Percentiles rank a stretch among this genome's conserved stretches.
Conservation (phyloP, 2,329 filamentous ascomycete species). For the Hirsutella thompsonii region DNA sequence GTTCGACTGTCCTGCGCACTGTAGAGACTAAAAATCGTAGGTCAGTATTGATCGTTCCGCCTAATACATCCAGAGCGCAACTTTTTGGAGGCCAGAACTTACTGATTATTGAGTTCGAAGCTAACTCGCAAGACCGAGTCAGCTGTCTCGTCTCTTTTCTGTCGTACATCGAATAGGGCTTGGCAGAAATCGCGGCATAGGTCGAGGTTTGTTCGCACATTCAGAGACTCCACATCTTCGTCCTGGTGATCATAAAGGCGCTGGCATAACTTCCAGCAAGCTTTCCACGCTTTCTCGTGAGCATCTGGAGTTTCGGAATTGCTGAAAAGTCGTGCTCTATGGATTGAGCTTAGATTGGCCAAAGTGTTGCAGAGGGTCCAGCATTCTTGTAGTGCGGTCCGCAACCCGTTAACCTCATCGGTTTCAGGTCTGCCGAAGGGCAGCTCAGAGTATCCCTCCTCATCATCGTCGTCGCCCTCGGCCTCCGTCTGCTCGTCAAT, state of each 20-base stretch:
- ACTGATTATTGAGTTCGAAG: constrained; percentile 92
- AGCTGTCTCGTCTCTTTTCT: constrained; percentile 61
- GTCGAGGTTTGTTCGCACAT: constrained; percentile 65
- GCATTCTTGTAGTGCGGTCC: constrained; percentile 69
- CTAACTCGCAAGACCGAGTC: constrained; percentile 86
- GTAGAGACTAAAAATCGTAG: constrained; percentile 45
- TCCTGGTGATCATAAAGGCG: constrained; percentile 73
- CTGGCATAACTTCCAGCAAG: constrained; percentile 87
- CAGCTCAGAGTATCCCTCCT: constrained; percentile 28
- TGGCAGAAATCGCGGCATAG: constrained; percentile 88
- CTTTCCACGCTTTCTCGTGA: constrained; percentile 83
- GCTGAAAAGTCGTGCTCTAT: constrained; percentile 67
- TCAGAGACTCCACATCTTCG: constrained; percentile 51
- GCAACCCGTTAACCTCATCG: constrained; percentile 56
- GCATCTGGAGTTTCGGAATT: constrained; percentile 61
- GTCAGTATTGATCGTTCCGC: background rate
- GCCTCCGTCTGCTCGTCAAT: constrained; percentile 41
- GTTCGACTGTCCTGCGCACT: constrained; percentile 73
- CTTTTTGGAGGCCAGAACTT: constrained; percentile 20
- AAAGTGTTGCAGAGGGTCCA: constrained; percentile 92
- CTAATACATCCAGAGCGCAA: background rate
- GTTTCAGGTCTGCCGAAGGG: constrained; percentile 26
- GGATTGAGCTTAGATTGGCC: constrained; percentile 70
- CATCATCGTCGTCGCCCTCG: constrained; percentile 41
- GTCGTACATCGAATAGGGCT: constrained; percentile 73